Base-by-base conservation (phyloP, 2,329 filamentous ascomycete species). In the Remersonia thermophila region DNA sequence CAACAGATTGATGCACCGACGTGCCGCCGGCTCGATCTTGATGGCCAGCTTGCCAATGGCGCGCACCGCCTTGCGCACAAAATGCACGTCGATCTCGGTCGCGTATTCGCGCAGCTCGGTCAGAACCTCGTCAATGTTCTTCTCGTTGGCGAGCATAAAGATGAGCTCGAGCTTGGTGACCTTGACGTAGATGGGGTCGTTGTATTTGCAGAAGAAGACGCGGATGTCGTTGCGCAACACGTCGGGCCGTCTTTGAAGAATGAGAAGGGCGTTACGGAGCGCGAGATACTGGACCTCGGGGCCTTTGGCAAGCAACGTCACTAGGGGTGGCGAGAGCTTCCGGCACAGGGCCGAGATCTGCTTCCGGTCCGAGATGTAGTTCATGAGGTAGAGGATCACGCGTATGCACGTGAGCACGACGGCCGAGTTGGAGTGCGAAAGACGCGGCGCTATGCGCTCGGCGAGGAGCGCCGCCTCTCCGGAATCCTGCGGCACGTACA, bases 131-230 rank as follows among this genome's bases (percentile, higher is more conserved):
- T 85, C 80, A 49, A 98, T 98, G 56, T 98, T 98, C 51, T 80
- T 82, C 59, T 95, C 86, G 25, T 77, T 94, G 7, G 91, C 91
- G 41, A 98, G 72, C 91, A 96, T 98, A 60, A 98, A 98, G 47
- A 98, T 96, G 49, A 98, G 73, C 61, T 98, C 91, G 33, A 98
- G 71, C 61, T 98, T 98, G 12, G 91, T 98, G 35, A 98, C 91
- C 60, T 98, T 98, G 62, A 98, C 91, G 57, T 96, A 98, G 46
- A 98, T 98, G 0, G 91, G 91, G 54, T 98, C 91, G 57, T 98
- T 98, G 62, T 98, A 98, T 68, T 98, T 98, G 76, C 91, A 98
- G 62, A 98, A 98, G 63, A 98, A 98, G 23, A 98, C 91, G 32
- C 91, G 77, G 44, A 98, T 96, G 58, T 98, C 91, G 59, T 95